Evolutionary conservation across 2,329 filamentous ascomycete genomes (phyloP), one percentile per base, ranked within the genome.

Genomic region (Microcyclospora pomicola): DNA sequence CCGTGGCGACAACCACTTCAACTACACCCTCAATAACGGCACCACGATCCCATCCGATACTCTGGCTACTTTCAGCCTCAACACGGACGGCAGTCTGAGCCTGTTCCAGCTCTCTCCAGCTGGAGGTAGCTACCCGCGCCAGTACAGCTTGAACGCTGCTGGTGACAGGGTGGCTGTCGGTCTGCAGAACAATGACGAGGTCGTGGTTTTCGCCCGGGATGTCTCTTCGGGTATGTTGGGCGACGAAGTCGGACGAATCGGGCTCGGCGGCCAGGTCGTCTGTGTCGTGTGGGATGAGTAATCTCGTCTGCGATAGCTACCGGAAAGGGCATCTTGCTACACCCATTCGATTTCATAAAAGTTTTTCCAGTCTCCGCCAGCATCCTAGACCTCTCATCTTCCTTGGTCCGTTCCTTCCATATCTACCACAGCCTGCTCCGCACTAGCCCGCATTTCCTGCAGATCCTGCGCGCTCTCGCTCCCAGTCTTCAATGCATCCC

Each of bases 151-250:
- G 40, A 85, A 80, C 56, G 67, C 66, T 43, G 70, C 68, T 9
- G 81, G 80, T 1, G 67, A 68, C 38, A 59, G 79, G 41, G 60
- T 84, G 2, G 80, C 77, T 1, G 72, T 84, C 19, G 79, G 70
- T 0, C 65, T 81, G 45, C 78, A 85, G 59, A 59, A 60, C 12
- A 73, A 73, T 36, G 63, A 67, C 27, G 72, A 69, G 24, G 72
- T 83, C 1, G 72, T 71, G 6, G 58, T 87, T 35, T 70, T 81
- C 34, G 55, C 62, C 49, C 66, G 82, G 5, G 68, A 85, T 57
- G 60, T 67, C 1, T 44, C 54, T 38, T 76, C 71, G 0, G 82
- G 82, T 1, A 50, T 67, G 46, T 59, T 86, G 15, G 72, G 72
- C 0, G 59, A 61, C 5, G 52, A 68, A 11, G 49, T 63, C n/a